Base-by-base conservation (phyloP, 495 filamentous ascomycete genomes). In the Hypoxylon trugodes region DNA sequence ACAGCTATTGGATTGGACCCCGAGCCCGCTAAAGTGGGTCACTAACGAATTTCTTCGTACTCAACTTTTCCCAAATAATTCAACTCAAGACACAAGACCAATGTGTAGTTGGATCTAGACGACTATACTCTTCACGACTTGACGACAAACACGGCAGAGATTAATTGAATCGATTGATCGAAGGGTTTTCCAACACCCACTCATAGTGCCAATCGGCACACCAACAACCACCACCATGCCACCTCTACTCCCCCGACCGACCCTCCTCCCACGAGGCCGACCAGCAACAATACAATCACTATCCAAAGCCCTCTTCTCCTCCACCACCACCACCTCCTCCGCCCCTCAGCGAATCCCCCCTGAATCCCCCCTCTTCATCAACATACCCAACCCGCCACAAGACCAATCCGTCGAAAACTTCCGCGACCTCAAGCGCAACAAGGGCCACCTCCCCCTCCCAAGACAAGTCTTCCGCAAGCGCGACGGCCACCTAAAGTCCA, bases 331-430 rank as follows among this genome's bases (percentile, higher is more conserved):
- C 12, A n/a, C 12, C 9, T 3, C 8, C 22, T 25, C 38, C 0
- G 6, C 46, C 5, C 13, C 12, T 1, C 62, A 51, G 40, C 59
- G 38, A 13, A 59, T 79, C 43, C 80, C 80, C 0, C 79, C 80
- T 33, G 77, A 81, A 32, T 81, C 79, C 6, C 79, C 80, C 6
- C 62, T 64, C 9, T 81, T 73, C 76, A 77, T 82, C 69, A 74
- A 68, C 47, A 28, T 81, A 12, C 78, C 76, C 19, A 74, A 75
- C 47, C 79, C 78, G 24, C 76, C 77, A 0, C 80, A 81, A 26
- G 73, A 76, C 42, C 63, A 72, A 21, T 74, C 76, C 30, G 51
- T 63, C 42, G 72, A 70, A 32, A 74, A 62, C 4, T 67, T 70
- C 4, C 73, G 73, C 7, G 70, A 70, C 28, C 70, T 70, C 8